phyloP scores from a whole-genome alignment of 495 filamentous ascomycete genomes.

The Penicillium verhagenii region DNA sequence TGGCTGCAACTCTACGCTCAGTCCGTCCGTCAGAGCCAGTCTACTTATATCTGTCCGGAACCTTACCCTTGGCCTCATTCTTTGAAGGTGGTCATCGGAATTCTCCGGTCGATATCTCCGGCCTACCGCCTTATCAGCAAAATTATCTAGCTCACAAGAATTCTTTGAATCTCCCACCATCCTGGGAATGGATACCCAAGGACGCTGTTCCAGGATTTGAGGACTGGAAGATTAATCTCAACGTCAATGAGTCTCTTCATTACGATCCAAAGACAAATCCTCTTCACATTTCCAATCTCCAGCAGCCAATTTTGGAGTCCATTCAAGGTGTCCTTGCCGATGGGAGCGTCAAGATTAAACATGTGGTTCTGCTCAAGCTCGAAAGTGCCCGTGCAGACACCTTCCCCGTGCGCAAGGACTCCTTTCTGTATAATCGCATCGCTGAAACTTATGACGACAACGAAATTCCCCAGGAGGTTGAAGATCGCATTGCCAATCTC shows the following conservation, averaged over 20 bases:
- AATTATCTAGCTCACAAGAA: constrained; percentile 21
- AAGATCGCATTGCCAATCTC: constrained; percentile 36
- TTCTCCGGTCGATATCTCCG: constrained; percentile 26
- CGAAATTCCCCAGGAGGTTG: constrained; percentile 26
- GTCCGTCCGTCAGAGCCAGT: constrained; percentile 31
- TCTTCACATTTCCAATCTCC: constrained; percentile 46
- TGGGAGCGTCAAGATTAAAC: constrained; percentile 45
- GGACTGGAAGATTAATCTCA: constrained; percentile 20
- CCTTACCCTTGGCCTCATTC: constrained; percentile 28
- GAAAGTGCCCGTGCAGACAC: constrained; percentile 51
- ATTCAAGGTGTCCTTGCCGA: constrained; percentile 31
- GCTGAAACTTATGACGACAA: constrained; percentile 31
- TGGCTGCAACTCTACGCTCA: constrained; percentile 21
- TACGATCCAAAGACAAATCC: constrained; percentile 43
- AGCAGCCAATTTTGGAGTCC: constrained; percentile 36
- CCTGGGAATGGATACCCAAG: constrained; percentile 33
- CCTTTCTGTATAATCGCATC: constrained; percentile 40
- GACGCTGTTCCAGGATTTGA: constrained; percentile 27
- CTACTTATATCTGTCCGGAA: constrained; percentile 33
- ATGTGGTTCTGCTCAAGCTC: constrained; percentile 46
- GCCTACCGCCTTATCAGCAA: constrained; percentile 19
- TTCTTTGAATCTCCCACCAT: constrained; percentile 23
- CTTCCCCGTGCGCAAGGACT: constrained; percentile 47
- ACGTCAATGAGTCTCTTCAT: constrained; percentile 15
- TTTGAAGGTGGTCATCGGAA: constrained; percentile 23